Conservation (phyloP, 208 protist genomes). For the Trichomonas gallinae region DNA sequence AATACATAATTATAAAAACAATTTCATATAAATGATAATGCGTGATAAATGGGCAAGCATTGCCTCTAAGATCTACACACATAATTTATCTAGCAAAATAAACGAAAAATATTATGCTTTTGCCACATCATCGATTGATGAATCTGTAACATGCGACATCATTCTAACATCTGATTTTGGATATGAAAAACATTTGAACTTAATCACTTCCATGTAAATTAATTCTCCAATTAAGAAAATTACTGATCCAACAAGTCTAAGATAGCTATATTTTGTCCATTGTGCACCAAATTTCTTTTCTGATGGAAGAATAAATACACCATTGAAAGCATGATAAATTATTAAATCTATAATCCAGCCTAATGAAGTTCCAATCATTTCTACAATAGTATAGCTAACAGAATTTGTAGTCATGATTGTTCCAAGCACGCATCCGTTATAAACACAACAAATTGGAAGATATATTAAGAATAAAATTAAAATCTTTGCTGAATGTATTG, state of each 20-base stretch:
- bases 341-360: neutral
- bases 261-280: neutral
- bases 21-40: too few species aligned
- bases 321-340: neutral
- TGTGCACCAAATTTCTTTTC: neutral
- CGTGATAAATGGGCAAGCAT: too few species aligned
- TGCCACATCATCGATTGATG: too few species aligned
- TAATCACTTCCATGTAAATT: neutral
- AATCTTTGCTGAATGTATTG: neutral
- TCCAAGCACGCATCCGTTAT: neutral
- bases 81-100: too few species aligned
- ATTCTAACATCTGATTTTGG: neutral
- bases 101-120: too few species aligned
- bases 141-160: neutral
- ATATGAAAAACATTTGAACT: neutral
- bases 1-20: too few species aligned
- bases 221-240: neutral
- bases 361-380: neutral
- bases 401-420: neutral
- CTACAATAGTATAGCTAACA: neutral
- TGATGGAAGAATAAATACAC: neutral
- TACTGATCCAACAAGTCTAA: neutral
- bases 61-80: too few species aligned
- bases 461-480: neutral
- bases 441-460: neutral